Base-by-base conservation (phyloP, 306 rosid genomes). In the Prunus persica region DNA sequence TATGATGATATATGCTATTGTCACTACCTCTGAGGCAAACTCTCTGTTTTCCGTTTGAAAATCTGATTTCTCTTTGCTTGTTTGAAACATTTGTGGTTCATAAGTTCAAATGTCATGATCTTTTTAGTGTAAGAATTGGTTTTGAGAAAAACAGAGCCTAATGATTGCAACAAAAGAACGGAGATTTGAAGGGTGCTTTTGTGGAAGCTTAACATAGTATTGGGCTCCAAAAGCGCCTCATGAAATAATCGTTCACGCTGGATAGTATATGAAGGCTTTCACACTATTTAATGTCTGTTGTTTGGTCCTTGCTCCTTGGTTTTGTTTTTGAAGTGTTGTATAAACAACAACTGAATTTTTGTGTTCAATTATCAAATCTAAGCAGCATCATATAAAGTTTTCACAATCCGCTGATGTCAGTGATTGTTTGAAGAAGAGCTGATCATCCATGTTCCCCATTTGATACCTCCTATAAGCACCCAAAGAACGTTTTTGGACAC, bases 161-260 rank as follows among this genome's bases (percentile, higher is more conserved):
- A 41, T 89, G 95, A 92, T 92, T 87, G 80, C 71, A 57, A 3
- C 68, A 46, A 14, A 78, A 89, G 95, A 89, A 92, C 93, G 95
- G 93, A 89, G 87, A 89, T 89, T 86, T 85, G 97, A 92, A 81
- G 30, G 78, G 55, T 82, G 84, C 79, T 77, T 71, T 76, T 84
- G 93, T 84, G 25, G 93, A 85, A 89, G 97, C 78, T 75, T 71
- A 70, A 19, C n/a, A 0, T 0, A 2, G 0, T 0, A 0, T 34
- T 65, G 82, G 87, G 86, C 95, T 91, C 93, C 87, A 78, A 57
- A 69, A 32, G 81, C 73, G 52, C 24, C 78, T 22, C 2, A 71
- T 86, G 95, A 71, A 77, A 91, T 72, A 54, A 76, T 19, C 16
- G 51, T 60, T 81, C 78, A 73, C 57, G 49, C 76, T 28, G 81